Percentiles rank a stretch among this genome's conserved stretches.
These are phyloP conservation scores for Globisporangium rhizosaccharum DNA, from an alignment of 352 stramenopile species.

Conservation along the genomic window DNA sequence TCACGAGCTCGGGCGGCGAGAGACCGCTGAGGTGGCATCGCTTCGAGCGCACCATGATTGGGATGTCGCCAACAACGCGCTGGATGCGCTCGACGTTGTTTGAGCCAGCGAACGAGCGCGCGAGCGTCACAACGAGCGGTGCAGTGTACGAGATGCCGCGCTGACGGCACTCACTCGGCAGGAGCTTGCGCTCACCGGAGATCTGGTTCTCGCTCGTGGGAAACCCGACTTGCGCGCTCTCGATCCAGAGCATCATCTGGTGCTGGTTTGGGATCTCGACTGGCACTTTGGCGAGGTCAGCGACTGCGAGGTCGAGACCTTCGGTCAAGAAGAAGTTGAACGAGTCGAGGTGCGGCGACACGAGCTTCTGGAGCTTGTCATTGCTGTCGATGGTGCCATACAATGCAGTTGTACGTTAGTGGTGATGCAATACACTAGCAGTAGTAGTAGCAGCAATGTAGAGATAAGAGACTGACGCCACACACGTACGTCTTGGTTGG, in stretches of 20 bases:
- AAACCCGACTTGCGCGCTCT: constrained; percentile 93
- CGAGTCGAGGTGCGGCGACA: constrained; percentile 96
- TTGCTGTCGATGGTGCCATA: constrained; percentile 56
- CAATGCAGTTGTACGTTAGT: neutral
- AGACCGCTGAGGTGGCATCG: constrained; percentile 93
- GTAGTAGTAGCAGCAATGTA: neutral
- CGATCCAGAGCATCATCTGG: constrained; percentile 84
- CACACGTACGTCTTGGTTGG: constrained; percentile 52
- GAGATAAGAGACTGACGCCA: neutral
- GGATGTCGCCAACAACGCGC: constrained; percentile 91
- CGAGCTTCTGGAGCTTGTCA: constrained; percentile 85
- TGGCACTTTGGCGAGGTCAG: constrained; percentile 88
- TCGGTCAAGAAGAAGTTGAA: constrained; percentile 98
- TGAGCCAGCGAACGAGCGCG: constrained; percentile 68
- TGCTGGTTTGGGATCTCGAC: constrained; percentile 88
- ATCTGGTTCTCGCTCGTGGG: constrained; percentile 81
- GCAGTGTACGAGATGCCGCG: constrained; percentile 95
- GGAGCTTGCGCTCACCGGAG: constrained; percentile 79
- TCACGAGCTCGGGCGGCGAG: constrained; percentile 82
- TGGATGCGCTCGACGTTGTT: constrained; percentile 83
- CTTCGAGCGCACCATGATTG: constrained; percentile 97
- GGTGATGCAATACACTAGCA: neutral
- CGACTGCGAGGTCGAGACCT: constrained; percentile 90
- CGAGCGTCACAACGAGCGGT: constrained; percentile 91
- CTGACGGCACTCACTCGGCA: constrained; percentile 95